phyloP scores from a whole-genome alignment of 2,329 filamentous ascomycete genomes.

The Ophiostoma populinum region DNA sequence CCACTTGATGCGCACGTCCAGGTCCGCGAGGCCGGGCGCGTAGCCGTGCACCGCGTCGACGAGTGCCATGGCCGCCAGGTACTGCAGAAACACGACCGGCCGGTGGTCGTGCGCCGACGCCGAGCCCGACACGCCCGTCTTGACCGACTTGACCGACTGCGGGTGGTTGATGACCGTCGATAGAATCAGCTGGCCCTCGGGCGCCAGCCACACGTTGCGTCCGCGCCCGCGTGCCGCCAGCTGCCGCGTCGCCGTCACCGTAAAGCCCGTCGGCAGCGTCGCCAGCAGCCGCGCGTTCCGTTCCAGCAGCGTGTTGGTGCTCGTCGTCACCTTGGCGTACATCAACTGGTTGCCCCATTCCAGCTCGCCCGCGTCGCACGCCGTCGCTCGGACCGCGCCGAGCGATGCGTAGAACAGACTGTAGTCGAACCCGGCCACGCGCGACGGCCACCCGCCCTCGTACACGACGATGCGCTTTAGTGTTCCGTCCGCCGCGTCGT shows the following conservation, averaged over 20 bases:
- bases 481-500: conserved; percentile 50
- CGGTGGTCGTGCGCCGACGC: conserved; percentile 2
- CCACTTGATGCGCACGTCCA: conserved; percentile 88
- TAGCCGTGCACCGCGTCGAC: conserved; percentile 72
- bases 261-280: conserved; percentile 70
- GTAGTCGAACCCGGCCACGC: conserved; percentile 79
- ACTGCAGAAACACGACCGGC: conserved; percentile 86
- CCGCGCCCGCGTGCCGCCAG: conserved; percentile 78
- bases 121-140: too few relatives aligned
- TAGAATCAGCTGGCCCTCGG: conserved; percentile 71
- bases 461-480: conserved; percentile 62
- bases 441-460: conserved; percentile 46
- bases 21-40: conserved; percentile 51
- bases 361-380: conserved; percentile 2
- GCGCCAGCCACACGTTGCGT: conserved; percentile 87
- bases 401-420: conserved; percentile 60
- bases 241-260: conserved; percentile 71
- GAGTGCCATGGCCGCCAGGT: conserved; percentile 75
- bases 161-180: conserved; percentile 78
- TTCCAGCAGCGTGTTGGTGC: conserved; percentile 83
- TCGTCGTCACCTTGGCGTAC: conserved; percentile 85
- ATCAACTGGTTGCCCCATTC: conserved; percentile 63
- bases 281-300: conserved; percentile 70
- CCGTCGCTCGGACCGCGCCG: conserved; percentile 44
- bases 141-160: too few relatives aligned